Evolutionary conservation across 2,329 filamentous ascomycete species (phyloP).

Genomic region (Mycosphaerella sp.): DNA sequence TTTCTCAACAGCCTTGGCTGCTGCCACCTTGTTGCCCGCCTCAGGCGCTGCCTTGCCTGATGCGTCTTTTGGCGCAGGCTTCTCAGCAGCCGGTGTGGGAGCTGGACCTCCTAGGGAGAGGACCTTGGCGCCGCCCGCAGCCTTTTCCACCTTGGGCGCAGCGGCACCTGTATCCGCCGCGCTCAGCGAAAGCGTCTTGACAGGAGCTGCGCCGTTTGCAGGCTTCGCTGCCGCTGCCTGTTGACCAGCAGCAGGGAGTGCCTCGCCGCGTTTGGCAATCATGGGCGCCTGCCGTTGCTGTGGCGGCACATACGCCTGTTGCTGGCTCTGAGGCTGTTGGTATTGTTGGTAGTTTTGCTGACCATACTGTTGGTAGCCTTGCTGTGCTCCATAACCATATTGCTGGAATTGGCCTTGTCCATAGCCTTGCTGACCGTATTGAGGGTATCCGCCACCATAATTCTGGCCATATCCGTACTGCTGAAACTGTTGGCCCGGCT

Average conservation of each 20-base stretch:
- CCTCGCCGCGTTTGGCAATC: conserved; percentile 57
- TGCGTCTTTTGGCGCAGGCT: conserved; percentile 35
- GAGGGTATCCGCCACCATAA: conserved; percentile 31
- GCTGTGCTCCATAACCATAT: conserved; percentile 9
- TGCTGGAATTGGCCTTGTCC: conserved; percentile 21
- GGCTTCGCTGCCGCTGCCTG: conserved; percentile 36
- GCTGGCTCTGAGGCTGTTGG: conserved; percentile 38
- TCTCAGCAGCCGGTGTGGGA: conserved; percentile 43
- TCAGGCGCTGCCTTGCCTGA: conserved; percentile 46
- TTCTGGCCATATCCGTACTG: conserved; percentile 42
- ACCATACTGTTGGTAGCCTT: conserved; percentile 35
- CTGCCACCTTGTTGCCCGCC: conserved; percentile 75
- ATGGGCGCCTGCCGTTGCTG: conserved; percentile 49
- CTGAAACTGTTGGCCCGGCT: conserved; percentile 35
- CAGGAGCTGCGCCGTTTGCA: conserved; percentile 48
- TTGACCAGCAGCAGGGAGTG: conserved; percentile 44
- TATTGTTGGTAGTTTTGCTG: conserved; percentile 41
- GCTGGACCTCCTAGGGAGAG: conserved; percentile 55
- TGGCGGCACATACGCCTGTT: conserved; percentile 34
- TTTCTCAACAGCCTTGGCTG: conserved; percentile 87
- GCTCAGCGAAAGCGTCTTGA: conserved; percentile 57
- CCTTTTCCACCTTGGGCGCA: conserved; percentile 50
- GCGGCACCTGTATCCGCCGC: conserved; percentile 43
- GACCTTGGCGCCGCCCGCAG: conserved; percentile 56
- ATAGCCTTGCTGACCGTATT: background rate